Evolutionary conservation across 306 rosid species (phyloP).

Genomic region (Delonix regia): DNA sequence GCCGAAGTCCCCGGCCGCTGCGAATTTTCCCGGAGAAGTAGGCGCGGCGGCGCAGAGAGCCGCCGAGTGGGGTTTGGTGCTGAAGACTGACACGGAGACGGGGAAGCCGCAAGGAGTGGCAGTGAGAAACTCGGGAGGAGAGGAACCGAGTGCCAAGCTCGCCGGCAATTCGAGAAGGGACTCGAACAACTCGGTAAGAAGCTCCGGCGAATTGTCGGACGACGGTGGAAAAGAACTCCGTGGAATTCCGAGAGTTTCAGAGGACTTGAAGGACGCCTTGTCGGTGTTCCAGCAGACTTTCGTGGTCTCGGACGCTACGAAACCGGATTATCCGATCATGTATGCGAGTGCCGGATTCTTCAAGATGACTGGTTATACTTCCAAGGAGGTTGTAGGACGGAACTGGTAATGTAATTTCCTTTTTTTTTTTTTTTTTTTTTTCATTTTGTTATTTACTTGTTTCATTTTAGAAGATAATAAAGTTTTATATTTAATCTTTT

Average conservation of each 20-base stretch:
- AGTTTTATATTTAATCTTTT: no score
- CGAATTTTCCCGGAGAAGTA: slow-evolving; percentile 24
- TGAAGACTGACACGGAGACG: slow-evolving; percentile 76
- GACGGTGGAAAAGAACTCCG: slow-evolving; percentile 54
- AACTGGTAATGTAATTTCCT: slow-evolving; percentile 59
- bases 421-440: no score
- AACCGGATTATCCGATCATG: slow-evolving; percentile 89
- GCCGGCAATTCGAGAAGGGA: slow-evolving; percentile 48
- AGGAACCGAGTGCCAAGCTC: slow-evolving; percentile 45
- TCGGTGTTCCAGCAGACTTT: slow-evolving; percentile 95
- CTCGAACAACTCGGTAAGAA: slow-evolving; percentile 68
- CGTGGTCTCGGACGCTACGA: slow-evolving; percentile 90
- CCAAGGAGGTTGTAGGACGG: slow-evolving; percentile 84
- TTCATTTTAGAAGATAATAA: no score
- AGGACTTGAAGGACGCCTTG: slow-evolving; percentile 75
- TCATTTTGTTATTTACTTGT: neutral
- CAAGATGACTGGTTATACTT: slow-evolving; percentile 92
- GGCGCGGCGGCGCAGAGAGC: slow-evolving; percentile 77
- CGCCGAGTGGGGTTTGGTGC: slow-evolving; percentile 92
- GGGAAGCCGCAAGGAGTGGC: slow-evolving; percentile 83
- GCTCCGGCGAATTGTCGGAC: slow-evolving; percentile 70
- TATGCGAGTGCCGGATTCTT: slow-evolving; percentile 96
- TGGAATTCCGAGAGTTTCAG: slow-evolving; percentile 74
- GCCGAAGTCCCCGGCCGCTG: slow-evolving; percentile 12
- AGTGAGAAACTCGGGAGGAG: slow-evolving; percentile 72